phyloP scores from a whole-genome alignment of 768 basidiomycete genomes.

The Xerocomus brunneocitrinus region DNA sequence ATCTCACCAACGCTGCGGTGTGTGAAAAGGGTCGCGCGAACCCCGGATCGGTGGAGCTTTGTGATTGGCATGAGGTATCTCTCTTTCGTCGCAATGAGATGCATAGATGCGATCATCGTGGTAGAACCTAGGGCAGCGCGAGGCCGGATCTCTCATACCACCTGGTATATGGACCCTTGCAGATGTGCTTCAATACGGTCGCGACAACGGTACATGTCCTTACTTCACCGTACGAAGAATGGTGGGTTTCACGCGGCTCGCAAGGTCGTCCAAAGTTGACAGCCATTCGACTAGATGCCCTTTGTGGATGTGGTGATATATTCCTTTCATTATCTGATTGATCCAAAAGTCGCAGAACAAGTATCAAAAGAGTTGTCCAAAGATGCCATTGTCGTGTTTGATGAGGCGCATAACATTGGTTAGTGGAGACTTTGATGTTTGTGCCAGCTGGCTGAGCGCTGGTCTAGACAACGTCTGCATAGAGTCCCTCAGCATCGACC shows the following conservation, averaged over 20 bases:
- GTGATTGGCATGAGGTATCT: conserved; percentile 91
- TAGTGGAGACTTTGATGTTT: conserved; percentile 15
- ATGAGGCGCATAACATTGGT: conserved; percentile 99
- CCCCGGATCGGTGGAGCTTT: conserved; percentile 88
- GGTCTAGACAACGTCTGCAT: conserved; percentile 92
- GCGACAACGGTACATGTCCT: conserved; percentile 82
- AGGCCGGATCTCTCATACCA: conserved; percentile 78
- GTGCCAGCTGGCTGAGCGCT: conserved; percentile 2
- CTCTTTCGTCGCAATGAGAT: not conserved
- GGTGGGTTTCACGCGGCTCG: conserved; percentile 47
- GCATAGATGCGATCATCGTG: not conserved
- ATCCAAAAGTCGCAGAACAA: conserved; percentile 98
- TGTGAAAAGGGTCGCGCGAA: conserved; percentile 81
- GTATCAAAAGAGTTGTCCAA: conserved; percentile 97
- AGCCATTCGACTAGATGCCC: conserved; percentile 64
- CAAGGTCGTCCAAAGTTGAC: not conserved
- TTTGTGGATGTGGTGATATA: conserved; percentile 97
- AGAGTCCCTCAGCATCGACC: conserved; percentile 94
- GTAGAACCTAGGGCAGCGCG: conserved; percentile 78
- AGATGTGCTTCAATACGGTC: conserved; percentile 85
- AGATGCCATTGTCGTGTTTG: conserved; percentile 97
- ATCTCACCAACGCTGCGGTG: conserved; percentile 80
- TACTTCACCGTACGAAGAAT: conserved; percentile 96
- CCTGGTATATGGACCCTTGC: conserved; percentile 92
- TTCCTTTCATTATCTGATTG: conserved; percentile 97